phyloP scores from a whole-genome alignment of 495 filamentous ascomycete genomes.

The Penicillium longicatenatum region DNA sequence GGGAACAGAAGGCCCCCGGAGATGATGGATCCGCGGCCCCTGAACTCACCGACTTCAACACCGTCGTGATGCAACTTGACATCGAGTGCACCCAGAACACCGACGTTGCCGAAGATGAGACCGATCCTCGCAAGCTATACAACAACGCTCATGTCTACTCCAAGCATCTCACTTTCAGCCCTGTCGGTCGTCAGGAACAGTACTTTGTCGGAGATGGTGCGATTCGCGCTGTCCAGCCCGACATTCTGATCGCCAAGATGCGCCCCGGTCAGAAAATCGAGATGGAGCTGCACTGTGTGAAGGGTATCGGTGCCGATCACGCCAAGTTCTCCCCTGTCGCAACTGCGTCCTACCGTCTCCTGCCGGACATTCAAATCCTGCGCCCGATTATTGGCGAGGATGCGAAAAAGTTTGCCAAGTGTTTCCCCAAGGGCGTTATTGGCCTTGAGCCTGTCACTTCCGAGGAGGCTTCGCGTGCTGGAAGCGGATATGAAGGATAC shows the following conservation, averaged over 20 bases:
- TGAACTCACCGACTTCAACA: conserved; percentile 73
- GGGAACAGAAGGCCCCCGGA: conserved; percentile 62
- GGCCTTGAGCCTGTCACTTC: conserved; percentile 69
- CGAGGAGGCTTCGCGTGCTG: conserved; percentile 61
- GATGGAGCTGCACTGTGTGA: conserved; percentile 83
- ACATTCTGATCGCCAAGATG: conserved; percentile 93
- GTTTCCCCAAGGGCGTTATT: conserved; percentile 91
- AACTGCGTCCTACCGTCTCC: conserved; percentile 85
- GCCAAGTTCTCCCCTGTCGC: conserved; percentile 98
- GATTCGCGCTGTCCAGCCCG: conserved; percentile 78
- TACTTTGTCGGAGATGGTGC: conserved; percentile 66
- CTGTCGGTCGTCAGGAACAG: conserved; percentile 70
- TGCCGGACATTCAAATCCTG: conserved; percentile 82
- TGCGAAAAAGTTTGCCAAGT: conserved; percentile 84
- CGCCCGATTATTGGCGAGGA: conserved; percentile 82
- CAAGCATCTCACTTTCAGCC: conserved; percentile 70
- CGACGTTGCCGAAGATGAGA: conserved; percentile 66
- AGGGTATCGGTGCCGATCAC: conserved; percentile 92
- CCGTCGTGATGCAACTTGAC: conserved; percentile 68
- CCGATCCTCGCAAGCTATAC: conserved; percentile 81
- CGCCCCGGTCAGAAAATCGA: conserved; percentile 86
- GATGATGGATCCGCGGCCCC: conserved; percentile 46
- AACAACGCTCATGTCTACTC: conserved; percentile 87
- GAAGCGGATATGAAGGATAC: conserved; percentile 71
- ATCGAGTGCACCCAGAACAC: conserved; percentile 77